A percentile compares a stretch with the other conserved stretches of the same genome.
These are phyloP conservation scores for Phyllosticta citriasiana DNA, from an alignment of 2,329 filamentous ascomycete species.

Conservation along the genomic window DNA sequence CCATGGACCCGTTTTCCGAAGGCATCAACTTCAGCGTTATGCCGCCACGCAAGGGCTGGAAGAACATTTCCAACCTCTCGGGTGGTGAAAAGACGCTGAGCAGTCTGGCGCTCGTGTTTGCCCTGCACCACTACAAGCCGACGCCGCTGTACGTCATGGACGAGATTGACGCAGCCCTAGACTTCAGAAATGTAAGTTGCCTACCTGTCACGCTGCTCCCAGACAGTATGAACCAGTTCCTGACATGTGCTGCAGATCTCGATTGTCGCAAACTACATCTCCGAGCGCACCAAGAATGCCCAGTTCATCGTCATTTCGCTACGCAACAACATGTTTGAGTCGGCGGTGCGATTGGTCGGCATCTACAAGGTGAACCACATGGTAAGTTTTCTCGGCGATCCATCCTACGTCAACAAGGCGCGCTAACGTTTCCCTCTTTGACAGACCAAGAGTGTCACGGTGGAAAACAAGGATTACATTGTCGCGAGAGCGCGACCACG, in stretches of 20 bases:
- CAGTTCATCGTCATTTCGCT: slow-evolving; percentile 98
- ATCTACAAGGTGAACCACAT: slow-evolving; percentile 99
- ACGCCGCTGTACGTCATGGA: slow-evolving; percentile 99
- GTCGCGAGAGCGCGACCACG: slow-evolving; percentile 5
- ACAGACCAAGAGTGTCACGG: slow-evolving; percentile 44
- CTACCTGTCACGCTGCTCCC: neutral
- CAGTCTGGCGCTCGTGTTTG: slow-evolving; percentile 91
- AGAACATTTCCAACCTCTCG: slow-evolving; percentile 92
- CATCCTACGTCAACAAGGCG: neutral
- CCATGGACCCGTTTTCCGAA: slow-evolving; percentile 90
- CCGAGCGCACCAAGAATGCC: slow-evolving; percentile 96
- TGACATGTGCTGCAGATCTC: slow-evolving; percentile 54
- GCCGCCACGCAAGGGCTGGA: slow-evolving; percentile 99
- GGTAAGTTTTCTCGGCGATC: slow-evolving; percentile 32
- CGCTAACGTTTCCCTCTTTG: slow-evolving; percentile 11
- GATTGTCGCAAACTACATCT: slow-evolving; percentile 98
- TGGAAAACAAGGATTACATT: slow-evolving; percentile 42
- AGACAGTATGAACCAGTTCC: neutral
- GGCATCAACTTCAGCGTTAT: slow-evolving; percentile 96
- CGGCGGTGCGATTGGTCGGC: slow-evolving; percentile 87
- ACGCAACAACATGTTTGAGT: slow-evolving; percentile 99
- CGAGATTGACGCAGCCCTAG: slow-evolving; percentile 94
- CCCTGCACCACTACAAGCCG: slow-evolving; percentile 93
- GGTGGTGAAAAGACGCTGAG: slow-evolving; percentile 97
- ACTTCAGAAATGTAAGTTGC: slow-evolving; percentile 85